Conservation (phyloP, 2,329 filamentous ascomycete genomes). For the Xylaria sp. region DNA sequence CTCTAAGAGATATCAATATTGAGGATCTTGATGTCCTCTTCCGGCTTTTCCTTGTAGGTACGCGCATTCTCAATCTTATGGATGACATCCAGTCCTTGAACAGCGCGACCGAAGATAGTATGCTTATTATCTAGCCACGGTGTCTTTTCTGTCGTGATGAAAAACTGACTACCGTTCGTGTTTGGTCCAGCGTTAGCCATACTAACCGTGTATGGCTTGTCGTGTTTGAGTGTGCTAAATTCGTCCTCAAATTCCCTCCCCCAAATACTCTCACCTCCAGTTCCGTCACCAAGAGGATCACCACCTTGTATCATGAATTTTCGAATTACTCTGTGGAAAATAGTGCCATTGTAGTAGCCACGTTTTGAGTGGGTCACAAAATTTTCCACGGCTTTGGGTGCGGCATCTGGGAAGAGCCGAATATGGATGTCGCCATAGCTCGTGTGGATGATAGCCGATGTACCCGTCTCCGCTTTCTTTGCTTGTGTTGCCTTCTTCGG, state of each 20-base stretch:
- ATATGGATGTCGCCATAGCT: constrained; percentile 94
- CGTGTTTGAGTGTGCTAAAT: constrained; percentile 89
- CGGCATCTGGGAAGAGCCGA: constrained; percentile 89
- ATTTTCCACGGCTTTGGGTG: constrained; percentile 95
- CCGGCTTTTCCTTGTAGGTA: constrained; percentile 90
- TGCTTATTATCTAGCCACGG: constrained; percentile 97
- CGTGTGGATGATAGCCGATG: constrained; percentile 87
- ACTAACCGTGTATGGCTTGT: constrained; percentile 94
- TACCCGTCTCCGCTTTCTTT: constrained; percentile 77
- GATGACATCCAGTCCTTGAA: constrained; percentile 91
- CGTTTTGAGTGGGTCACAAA: constrained; percentile 91
- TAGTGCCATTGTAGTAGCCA: constrained; percentile 96
- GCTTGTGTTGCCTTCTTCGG: constrained; percentile 65
- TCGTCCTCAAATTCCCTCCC: constrained; percentile 93
- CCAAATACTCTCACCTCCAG: constrained; percentile 92
- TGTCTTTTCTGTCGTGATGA: constrained; percentile 97
- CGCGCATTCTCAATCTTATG: constrained; percentile 94
- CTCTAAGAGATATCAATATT: constrained; percentile 74
- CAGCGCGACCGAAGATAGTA: constrained; percentile 91
- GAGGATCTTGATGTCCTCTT: constrained; percentile 97
- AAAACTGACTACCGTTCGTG: constrained; percentile 97
- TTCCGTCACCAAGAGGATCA: constrained; percentile 88
- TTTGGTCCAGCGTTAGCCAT: constrained; percentile 98
- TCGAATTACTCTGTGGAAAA: constrained; percentile 95
- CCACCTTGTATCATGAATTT: constrained; percentile 98